Evolutionary conservation across 139 green algal genomes (phyloP), one percentile per base, ranked within the genome.

Genomic region (Closterium sp.): DNA sequence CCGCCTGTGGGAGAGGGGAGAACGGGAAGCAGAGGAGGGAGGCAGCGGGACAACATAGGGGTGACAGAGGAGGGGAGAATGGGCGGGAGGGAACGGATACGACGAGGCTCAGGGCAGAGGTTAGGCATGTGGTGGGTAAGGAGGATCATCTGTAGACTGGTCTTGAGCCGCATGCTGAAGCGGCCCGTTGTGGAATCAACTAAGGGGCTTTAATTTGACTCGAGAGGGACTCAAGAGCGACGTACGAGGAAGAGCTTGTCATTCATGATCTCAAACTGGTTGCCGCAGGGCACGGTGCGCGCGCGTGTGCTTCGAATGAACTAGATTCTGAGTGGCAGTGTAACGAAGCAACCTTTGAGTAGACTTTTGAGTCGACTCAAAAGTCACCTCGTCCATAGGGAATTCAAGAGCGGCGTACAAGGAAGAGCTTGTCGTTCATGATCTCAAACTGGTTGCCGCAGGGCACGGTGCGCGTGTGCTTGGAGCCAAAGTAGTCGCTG

Each of bases 381-480:
- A n/a, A n/a, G n/a, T n/a, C n/a, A n/a, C n/a, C n/a, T n/a, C n/a
- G n/a, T n/a, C 27, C 86, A 50, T 42, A 89, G 1, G 31, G 22
- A 1, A 89, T 9, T 10, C 73, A 86, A n/a, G 27, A 32, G 84
- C 84, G 9, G 10, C 90, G 84, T 84, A 94, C 92, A 31, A 95
- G 70, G 29, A 92, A 92, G 70, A 96, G 86, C 62, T 92, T 73
- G 21, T 42, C 73, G 85, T 92, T 89, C 10, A 97, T 34, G 19
- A 98, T 91, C 96, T 99, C 98, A 92, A 99, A 98, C 93, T 97
- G 96, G 93, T 99, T 99, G 88, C 97, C 98, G 91, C 98, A 99
- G 32, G 94, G 93, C 31, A 98, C 94, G 19, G 96, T 91, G 91
- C 96, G 95, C 91, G 92, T 87, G 42, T 97, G 94, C 70, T 91